phyloP scores from a whole-genome alignment of 1,139 yeast species.

The Nakaseomyces kungkrabaensis region DNA sequence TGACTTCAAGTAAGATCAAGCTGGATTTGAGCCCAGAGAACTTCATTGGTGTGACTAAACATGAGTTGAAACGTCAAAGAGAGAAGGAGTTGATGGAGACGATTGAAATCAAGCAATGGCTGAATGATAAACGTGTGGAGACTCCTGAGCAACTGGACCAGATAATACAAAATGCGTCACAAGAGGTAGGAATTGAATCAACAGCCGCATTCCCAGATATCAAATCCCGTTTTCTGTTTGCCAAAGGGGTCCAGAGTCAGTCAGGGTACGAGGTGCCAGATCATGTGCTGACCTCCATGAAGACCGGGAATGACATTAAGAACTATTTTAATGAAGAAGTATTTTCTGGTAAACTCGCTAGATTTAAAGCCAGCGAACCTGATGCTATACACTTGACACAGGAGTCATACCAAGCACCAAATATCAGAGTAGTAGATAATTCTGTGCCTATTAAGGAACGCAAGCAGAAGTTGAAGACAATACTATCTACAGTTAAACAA shows the following conservation, averaged over 20 bases:
- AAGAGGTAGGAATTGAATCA: background rate
- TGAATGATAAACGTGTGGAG: constrained; percentile 24
- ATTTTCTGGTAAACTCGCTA: constrained; percentile 33
- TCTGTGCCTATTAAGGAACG: constrained; percentile 32
- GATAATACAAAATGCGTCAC: constrained; percentile 14
- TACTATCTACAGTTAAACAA: constrained; percentile 21
- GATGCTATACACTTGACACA: constrained; percentile 58
- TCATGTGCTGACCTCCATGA: constrained; percentile 42
- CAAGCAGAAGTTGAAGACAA: constrained; percentile 32
- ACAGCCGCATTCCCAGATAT: constrained; percentile 36
- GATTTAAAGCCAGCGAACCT: constrained; percentile 61
- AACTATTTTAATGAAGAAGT: constrained; percentile 38
- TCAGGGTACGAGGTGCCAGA: constrained; percentile 66
- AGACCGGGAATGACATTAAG: constrained; percentile 38
- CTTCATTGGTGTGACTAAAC: constrained; percentile 22
- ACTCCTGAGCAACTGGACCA: constrained; percentile 21
- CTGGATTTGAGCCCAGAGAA: constrained; percentile 21
- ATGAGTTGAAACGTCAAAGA: constrained; percentile 7
- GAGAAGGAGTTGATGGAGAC: constrained; percentile 10
- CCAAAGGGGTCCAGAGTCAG: constrained; percentile 47
- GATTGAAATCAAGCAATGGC: constrained; percentile 30
- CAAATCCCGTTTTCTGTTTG: constrained; percentile 45
- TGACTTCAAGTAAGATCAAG: constrained; percentile 5
- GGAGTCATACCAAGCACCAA: constrained; percentile 39
- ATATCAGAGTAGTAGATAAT: constrained; percentile 38